Base-by-base conservation (phyloP, 345 rosid species). In the Gossypium longicalyx region DNA sequence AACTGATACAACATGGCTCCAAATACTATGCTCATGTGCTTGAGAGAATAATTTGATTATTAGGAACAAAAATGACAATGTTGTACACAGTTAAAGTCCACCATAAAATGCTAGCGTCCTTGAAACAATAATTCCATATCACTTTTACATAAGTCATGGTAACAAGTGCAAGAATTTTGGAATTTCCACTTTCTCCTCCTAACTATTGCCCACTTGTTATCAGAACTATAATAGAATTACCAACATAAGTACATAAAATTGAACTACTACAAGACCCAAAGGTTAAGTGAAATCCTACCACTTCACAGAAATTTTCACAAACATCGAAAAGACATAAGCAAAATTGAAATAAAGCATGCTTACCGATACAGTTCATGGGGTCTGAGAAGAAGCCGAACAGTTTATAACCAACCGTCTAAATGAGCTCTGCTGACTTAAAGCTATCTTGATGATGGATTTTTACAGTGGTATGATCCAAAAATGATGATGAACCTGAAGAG, bases 311-410 rank as follows among this genome's bases (percentile, higher is more conserved):
- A 82, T 78, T 84, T 78, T 76, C 29, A 82, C 97, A 81, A 86
- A 80, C 87, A 86, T 41, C 54, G 23, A 20, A 70, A 73, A 67
- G 8, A 61, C 78, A 51, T 25, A 66, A 70, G 4, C 9, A 52
- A 10, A 4, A 3, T 43, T 13, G 4, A 45, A 65, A 27, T 47
- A 47, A 29, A 4, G 29, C 9, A 27, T 53, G 34, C 19, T 12
- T 3, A 6, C 34, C 5, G 45, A 43, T 25, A 56, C 74, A 25
- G 54, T 81, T 88, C 72, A 80, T 11, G 61, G 86, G 76, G 20
- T 88, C 86, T 27, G 94, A 22, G 90, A 78, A 59, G 89, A 86
- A 3, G 90, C 83, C 17, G 91, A 85, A 76, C 91, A 88, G 76
- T 72, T 80, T 74, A 85, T 49, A 52, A 79, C 47, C 74, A 75